Base-by-base conservation (phyloP, 345 rosid genomes). In the Rhodomyrtus tomentosa region DNA sequence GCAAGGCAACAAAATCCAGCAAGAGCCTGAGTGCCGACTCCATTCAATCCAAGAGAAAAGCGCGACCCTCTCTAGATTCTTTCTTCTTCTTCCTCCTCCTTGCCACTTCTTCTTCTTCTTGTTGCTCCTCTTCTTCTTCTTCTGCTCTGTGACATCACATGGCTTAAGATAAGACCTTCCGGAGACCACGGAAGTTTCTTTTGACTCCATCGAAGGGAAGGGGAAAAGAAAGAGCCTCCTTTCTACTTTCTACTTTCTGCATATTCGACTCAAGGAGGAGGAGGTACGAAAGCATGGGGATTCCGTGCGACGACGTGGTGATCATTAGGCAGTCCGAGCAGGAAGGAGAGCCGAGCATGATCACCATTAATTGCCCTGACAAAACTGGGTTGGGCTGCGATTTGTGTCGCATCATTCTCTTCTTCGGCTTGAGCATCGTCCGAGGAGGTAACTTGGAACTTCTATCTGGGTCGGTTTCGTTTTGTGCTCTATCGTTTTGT, bases 371-470 rank as follows among this genome's bases (percentile, higher is more conserved):
- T 83, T 96, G 99, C 89, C 99, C 98, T 11, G 99, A 97, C 90
- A 97, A 97, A 90, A 95, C 99, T 68, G 99, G 99, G 7, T 87
- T 97, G 8, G 99, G 99, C 86, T 93, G 96, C 81, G 99, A 97
- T 86, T 87, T 97, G 82, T 95, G 98, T 82, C 98, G 98, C 84
- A 91, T 97, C 91, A 89, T 97, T 52, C 98, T 97, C 91, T 93
- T 92, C 93, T 95, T 97, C 89, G 98, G 98, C 42, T 91, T 94
- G 84, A 92, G 89, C 93, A 92, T 97, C 91, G 94, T 92, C 84
- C 86, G 94, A 88, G 99, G 95, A 93, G 99, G 99, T 97, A 50
- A 82, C 52, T 56, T 8, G 48, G 22, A 50, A 68, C 76, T 9
- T 36, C 45, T 3, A 68, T 68, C 45, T 68, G 79, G 45, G 79